Conservation (phyloP, 2,329 filamentous ascomycete genomes). For the Aspergillus sp. region DNA sequence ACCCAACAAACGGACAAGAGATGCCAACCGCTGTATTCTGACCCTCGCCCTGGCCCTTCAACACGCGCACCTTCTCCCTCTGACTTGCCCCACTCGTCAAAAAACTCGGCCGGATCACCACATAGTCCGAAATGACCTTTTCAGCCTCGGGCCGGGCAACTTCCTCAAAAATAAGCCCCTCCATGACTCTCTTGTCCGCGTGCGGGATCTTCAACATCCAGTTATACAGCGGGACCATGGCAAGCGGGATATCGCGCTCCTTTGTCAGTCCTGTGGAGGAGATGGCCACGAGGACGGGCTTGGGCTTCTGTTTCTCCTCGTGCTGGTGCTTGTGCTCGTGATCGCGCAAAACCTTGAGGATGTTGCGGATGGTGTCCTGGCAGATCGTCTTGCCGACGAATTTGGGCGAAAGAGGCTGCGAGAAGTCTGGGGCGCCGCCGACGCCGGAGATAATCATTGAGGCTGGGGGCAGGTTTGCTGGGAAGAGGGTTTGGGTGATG, state of each 20-base stretch:
- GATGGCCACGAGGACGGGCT: slow-evolving; percentile 30
- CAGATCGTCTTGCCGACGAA: slow-evolving; percentile 38
- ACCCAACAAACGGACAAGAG: slow-evolving; percentile 28
- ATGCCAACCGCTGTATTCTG: slow-evolving; percentile 1
- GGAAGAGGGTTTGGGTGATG: slow-evolving; percentile 37
- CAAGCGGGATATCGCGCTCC: slow-evolving; percentile 32
- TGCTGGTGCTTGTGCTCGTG: neutral
- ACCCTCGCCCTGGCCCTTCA: slow-evolving; percentile 25
- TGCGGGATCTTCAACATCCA: slow-evolving; percentile 33
- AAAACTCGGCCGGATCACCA: slow-evolving; percentile 35
- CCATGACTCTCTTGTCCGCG: slow-evolving; percentile 39
- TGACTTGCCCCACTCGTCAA: slow-evolving; percentile 29
- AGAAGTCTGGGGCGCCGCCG: slow-evolving; percentile 36
- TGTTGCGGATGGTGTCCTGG: slow-evolving; percentile 27
- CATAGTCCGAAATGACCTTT: slow-evolving; percentile 15
- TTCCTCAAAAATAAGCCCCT: slow-evolving; percentile 26
- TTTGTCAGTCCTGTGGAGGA: slow-evolving; percentile 35
- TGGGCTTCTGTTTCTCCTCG: slow-evolving; percentile 18
- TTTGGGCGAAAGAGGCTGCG: slow-evolving; percentile 24
- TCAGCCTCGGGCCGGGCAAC: slow-evolving; percentile 17
- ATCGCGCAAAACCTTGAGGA: slow-evolving; percentile 23
- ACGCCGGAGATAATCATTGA: slow-evolving; percentile 49
- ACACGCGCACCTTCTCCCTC: slow-evolving; percentile 28
- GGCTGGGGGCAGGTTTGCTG: slow-evolving; percentile 27
- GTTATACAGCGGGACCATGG: slow-evolving; percentile 33